A percentile compares a stretch with the other conserved stretches of the same genome.
These are phyloP conservation scores for Metschnikowia henanensis DNA, from an alignment of 805 yeast genomes.

Conservation along the genomic window DNA sequence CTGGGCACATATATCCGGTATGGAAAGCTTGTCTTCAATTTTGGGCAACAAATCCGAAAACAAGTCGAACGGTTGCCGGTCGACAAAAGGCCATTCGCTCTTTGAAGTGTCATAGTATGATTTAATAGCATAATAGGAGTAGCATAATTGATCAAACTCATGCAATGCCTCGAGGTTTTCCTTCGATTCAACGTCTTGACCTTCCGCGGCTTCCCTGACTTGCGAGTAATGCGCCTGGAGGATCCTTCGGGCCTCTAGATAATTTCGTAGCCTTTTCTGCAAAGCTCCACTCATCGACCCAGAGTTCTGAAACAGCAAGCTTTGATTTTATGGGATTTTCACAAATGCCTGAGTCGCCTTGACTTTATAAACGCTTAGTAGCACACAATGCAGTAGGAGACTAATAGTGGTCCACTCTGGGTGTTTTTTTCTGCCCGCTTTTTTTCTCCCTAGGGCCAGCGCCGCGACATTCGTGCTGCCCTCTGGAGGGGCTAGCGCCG, in stretches of 20 bases:
- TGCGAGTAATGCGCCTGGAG: conserved; percentile 12
- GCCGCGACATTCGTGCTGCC: conserved; percentile 3
- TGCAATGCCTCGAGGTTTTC: conserved; percentile 19
- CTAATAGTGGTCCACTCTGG: conserved; percentile 1
- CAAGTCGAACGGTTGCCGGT: conserved; percentile 17
- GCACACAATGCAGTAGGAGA: conserved; percentile 5
- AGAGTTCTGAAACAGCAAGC: not conserved
- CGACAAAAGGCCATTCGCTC: conserved; percentile 14
- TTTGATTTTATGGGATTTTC: too few species aligned
- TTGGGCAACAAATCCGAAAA: conserved; percentile 17
- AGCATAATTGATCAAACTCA: conserved; percentile 29
- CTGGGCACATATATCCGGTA: conserved; percentile 21
- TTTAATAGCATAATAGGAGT: conserved; percentile 25
- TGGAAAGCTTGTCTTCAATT: conserved; percentile 25
- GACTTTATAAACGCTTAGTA: not conserved
- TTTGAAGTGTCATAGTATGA: conserved; percentile 26
- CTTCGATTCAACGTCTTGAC: conserved; percentile 13
- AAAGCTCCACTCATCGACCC: conserved; percentile 13
- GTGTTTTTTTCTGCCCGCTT: conserved; percentile 4
- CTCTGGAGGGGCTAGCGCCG: too few species aligned
- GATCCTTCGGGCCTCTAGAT: conserved; percentile 7
- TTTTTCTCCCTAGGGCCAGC: conserved; percentile 8
- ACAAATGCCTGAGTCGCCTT: too few species aligned
- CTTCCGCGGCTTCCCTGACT: conserved; percentile 1
- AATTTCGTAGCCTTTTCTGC: conserved; percentile 14